phyloP scores from a whole-genome alignment of 2,329 filamentous ascomycete genomes.

The Paraphoma sp. region DNA sequence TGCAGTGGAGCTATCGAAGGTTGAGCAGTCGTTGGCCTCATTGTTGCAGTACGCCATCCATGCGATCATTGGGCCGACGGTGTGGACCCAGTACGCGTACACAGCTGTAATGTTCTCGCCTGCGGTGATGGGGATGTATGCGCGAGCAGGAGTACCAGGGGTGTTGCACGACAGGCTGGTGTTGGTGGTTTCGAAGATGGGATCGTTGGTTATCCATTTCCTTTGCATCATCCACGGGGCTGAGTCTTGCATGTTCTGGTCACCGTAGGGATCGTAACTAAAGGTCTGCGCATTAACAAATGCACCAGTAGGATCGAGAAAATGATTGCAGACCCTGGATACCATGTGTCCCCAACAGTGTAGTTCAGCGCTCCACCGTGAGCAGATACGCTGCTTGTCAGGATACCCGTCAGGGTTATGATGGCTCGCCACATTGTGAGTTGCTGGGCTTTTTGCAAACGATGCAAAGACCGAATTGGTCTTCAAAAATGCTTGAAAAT shows the following conservation, averaged over 20 bases:
- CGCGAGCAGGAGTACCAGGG: conserved; percentile 29
- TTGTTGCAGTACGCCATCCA: conserved; percentile 35
- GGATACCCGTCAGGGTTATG: conserved; percentile 7
- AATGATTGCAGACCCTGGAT: conserved; percentile 26
- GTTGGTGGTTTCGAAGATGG: conserved; percentile 34
- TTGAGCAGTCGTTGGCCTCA: conserved; percentile 22
- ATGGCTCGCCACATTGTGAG: conserved; percentile 19
- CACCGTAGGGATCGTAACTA: conserved; percentile 36
- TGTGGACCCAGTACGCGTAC: conserved; percentile 39
- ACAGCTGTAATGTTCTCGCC: conserved; percentile 36
- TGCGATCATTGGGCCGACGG: conserved; percentile 38
- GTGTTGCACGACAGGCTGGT: conserved; percentile 36
- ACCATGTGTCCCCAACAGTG: conserved; percentile 39
- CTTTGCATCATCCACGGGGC: conserved; percentile 35
- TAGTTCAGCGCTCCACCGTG: conserved; percentile 40
- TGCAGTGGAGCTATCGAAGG: conserved; percentile 16
- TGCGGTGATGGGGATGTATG: conserved; percentile 33
- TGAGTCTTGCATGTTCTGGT: conserved; percentile 24
- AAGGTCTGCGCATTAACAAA: too few species aligned
- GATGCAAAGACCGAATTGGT: too few species aligned
- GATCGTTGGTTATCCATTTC: conserved; percentile 36
- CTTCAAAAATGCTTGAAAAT: too few species aligned
- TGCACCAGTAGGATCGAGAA: neutral
- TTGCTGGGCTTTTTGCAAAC: too few species aligned
- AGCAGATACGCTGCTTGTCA: conserved; percentile 17